phyloP scores from a whole-genome alignment of 2,329 filamentous ascomycete genomes.

The Curvularia hawaiiensis region DNA sequence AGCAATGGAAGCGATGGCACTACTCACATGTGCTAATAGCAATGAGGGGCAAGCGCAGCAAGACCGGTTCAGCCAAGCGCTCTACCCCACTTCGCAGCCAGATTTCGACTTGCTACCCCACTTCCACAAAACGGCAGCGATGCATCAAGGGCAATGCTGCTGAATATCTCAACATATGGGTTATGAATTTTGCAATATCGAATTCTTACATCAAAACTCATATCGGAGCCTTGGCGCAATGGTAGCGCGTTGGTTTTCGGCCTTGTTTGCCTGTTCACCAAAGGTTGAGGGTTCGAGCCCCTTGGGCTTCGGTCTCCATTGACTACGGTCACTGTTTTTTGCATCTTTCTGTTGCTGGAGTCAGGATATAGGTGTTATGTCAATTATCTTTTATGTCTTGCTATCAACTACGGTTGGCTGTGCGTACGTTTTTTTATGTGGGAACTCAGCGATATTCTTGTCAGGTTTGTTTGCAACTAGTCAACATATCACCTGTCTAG shows the following conservation, averaged over 20 bases:
- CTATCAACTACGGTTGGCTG: too few relatives aligned
- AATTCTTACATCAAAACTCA: slow-evolving; percentile 4
- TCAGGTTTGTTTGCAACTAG: too few relatives aligned
- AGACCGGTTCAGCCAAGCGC: background rate
- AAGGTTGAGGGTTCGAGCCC: slow-evolving; percentile 30
- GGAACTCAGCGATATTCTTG: too few relatives aligned
- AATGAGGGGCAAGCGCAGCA: background rate
- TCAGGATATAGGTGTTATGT: too few relatives aligned
- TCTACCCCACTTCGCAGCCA: background rate
- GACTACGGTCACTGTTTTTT: slow-evolving; percentile 5
- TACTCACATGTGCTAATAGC: background rate
- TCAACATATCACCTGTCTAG: too few relatives aligned
- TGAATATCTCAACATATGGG: rapidly evolving
- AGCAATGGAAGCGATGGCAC: background rate
- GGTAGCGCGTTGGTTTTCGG: slow-evolving; percentile 40
- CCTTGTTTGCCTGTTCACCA: slow-evolving; percentile 22
- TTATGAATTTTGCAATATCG: background rate
- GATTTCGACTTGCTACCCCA: background rate
- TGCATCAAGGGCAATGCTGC: background rate
- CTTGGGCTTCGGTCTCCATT: slow-evolving; percentile 17
- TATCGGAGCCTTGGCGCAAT: slow-evolving; percentile 33
- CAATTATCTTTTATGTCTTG: too few relatives aligned
- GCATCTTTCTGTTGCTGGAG: background rate
- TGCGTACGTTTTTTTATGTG: too few relatives aligned
- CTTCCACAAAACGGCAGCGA: background rate